Base-by-base conservation (phyloP, 345 rosid genomes). In the Physaria fendleri region DNA sequence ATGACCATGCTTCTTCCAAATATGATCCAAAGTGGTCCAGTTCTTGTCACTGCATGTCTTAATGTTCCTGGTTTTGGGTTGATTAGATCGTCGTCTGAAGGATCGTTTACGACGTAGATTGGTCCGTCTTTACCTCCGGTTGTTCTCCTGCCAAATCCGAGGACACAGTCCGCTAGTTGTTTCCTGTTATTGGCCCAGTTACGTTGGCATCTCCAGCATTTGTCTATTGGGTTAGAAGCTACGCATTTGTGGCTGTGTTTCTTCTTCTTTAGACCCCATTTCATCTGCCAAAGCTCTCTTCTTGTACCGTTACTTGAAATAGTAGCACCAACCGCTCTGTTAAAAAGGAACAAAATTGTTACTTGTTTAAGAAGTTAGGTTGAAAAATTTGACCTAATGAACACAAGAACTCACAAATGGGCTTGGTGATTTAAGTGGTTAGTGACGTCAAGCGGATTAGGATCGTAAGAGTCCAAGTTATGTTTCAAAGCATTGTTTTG, bases 31-130 rank as follows among this genome's bases (percentile, higher is more conserved):
- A 82, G 79, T 0, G 98, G 95, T 60, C 63, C 75, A 9, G 73
- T 68, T 52, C 81, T 77, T 57, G 81, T 79, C 66, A 79, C 96
- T 0, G 86, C 96, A 9, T 84, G 72, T 13, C 96, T 82, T 23
- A 88, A 75, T 2, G 98, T 88, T 53, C 96, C 98, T 1, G 74
- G 82, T 46, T 63, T 88, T 1, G 95, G 92, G 71, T 77, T 73
- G 3, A 54, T 1, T 37, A 90, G 8, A 24, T 83, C 77, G 12
- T 67, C 0, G 62, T 91, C 98, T 0, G 90, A 69, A 1, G 55
- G 10, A 15, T 85, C 85, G 0, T 75, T 79, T 16, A 91, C 98
- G 0, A 79, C 56, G 46, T 88, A 91, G 62, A 56, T 20, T 8
- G 32, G 61, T 4, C 95, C 98, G 0, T 4, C 12, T 62, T 62